Base-by-base conservation (phyloP, 495 filamentous ascomycete species). In the Viridothelium virens region DNA sequence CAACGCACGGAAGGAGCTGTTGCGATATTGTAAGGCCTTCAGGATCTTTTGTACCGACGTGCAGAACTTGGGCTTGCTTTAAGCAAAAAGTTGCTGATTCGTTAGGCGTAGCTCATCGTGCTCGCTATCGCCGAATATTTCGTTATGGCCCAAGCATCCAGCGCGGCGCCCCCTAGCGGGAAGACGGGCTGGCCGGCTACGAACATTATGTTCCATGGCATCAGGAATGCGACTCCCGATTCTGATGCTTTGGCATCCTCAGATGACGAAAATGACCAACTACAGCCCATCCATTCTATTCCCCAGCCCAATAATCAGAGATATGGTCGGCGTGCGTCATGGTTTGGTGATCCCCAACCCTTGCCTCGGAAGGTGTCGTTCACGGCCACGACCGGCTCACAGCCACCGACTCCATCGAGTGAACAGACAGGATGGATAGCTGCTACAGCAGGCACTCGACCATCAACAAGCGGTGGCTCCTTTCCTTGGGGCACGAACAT, bases 221-320 rank as follows among this genome's bases (percentile, higher is more conserved):
- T 59, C 11, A 59, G 53, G 31, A 59, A 59, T 59, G 91, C 91
- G 18, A 96, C 92, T 5, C 92, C 92, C 16, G 92, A 96, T 72
- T 96, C 92, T 6, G 92, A 97, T 72, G 92, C 92, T 50, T 78
- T 97, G 61, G 91, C 89, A 46, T 96, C 92, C 67, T 96, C 92
- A 2, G 92, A 97, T 72, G 92, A 97, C 71, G 92, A 97, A 73
- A 83, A 79, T 41, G 91, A 88, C 56, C 68, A 75, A 50, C 82
- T 78, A 65, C 80, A 80, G 47, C 81, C 53, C 12, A 47, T 47
- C 25, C 53, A 59, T 66, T 41, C 61, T 47, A 25, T 63, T 9
- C 34, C 37, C 34, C 53, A 41, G 38, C 47, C 11, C 38, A 71
- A 64, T 63, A 65, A 61, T 67, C 53, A 59, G 31, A 59, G 53